Evolutionary conservation across 2,329 filamentous ascomycete species (phyloP).

Genomic region (Cryphonectria parasitica): DNA sequence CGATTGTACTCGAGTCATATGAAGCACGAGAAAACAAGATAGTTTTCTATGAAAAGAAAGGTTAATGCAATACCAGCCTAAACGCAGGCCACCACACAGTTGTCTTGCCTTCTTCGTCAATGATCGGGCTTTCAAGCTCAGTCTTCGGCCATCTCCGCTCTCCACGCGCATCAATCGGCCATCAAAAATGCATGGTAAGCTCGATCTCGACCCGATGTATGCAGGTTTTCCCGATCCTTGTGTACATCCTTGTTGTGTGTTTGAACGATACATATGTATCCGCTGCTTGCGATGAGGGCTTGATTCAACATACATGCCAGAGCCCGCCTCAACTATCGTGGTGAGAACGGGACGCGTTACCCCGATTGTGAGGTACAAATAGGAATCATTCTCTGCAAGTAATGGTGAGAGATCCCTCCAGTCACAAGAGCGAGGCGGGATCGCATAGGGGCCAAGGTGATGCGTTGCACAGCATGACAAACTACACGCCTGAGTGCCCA

Average conservation of each 20-base stretch:
- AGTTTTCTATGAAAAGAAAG: neutral
- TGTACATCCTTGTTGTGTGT: neutral
- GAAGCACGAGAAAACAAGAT: neutral
- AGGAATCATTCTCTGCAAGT: neutral
- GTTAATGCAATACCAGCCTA: neutral
- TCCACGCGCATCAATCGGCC: neutral
- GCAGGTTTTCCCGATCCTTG: conserved; percentile 18
- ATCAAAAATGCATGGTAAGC: neutral
- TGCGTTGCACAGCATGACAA: conserved; percentile 26
- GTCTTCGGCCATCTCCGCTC: conserved; percentile 21
- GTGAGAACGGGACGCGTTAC: neutral
- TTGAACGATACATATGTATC: neutral
- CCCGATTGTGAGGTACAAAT: neutral
- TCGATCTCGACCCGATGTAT: conserved; percentile 10
- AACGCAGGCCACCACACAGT: neutral
- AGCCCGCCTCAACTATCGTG: neutral
- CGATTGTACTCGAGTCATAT: neutral
- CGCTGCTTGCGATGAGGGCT: neutral
- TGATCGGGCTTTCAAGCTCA: neutral
- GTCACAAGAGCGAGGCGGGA: neutral
- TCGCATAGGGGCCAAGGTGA: neutral
- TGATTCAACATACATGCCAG: neutral
- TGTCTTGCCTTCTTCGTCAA: neutral
- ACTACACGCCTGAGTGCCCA: conserved; percentile 13
- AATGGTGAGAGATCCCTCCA: neutral